Evolutionary conservation across 2,329 filamentous ascomycete species (phyloP), one percentile per base, ranked within the genome.

Genomic region (Aureobasidium sp.): DNA sequence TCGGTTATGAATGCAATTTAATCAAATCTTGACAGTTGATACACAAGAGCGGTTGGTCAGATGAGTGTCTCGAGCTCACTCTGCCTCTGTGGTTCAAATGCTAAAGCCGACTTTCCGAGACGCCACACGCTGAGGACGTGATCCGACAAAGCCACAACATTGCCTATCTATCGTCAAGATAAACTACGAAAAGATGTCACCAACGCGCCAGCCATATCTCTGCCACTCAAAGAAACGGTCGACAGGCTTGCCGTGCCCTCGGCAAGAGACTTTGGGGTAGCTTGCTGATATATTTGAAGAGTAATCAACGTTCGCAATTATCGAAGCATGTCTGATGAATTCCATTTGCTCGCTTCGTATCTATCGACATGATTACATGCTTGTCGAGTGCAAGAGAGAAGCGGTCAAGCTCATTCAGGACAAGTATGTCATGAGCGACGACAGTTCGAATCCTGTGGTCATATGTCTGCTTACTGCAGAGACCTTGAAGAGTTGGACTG

Each of bases 211-310:
- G 9, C 27, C 2, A 51, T 51, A 29, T 52, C 39, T 51, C n/a
- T 20, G 6, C 22, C 15, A 39, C 22, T 11, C 22, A n/a, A 20
- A 36, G 20, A 52, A 51, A 41, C 25, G 22, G 36, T 17, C 36
- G 15, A 34, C 12, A 15, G 36, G 22, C 36, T 51, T 14, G 22
- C n/a, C 31, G 22, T 25, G 22, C 29, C 36, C n/a, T 34, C 2
- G 87, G 91, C 31, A 79, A 89, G 0, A 76, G 85, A 6, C 82
- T 90, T 63, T 92, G 2, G 84, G 66, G 89, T 0, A 88, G 92
- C 68, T 89, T 88, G 0, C 73, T 83, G 0, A 72, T 79, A 0
- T 66, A 75, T 0, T 76, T 0, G 83, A 87, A 3, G 79, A 79
- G 66, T 12, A 12, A 77, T 34, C 27, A 48, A 34, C 31, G n/a